Base-by-base conservation (phyloP, 164 flowering plant species). In the Nelumbo lutea region DNA sequence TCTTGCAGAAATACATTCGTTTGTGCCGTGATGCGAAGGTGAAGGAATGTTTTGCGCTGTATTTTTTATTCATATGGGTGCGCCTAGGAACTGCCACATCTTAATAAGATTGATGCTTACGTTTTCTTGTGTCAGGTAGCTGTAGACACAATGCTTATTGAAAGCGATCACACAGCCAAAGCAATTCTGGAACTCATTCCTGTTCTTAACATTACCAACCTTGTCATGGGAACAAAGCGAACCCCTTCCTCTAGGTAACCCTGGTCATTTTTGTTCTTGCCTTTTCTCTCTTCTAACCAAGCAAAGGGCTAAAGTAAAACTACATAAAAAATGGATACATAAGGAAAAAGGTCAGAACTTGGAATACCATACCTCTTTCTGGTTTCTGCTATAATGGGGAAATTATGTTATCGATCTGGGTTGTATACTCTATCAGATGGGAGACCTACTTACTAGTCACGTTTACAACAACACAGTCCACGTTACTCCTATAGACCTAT, bases 141-240 rank as follows among this genome's bases (percentile, higher is more conserved):
- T 1, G 97, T 85, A n/a, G 97, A 93, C 47, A 89, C 91, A 2
- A 74, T 90, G 81, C 89, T 93, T 2, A 74, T 93, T 1, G 92
- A 93, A 78, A 88, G 90, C 78, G 72, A 81, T 57, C 65, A 44
- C 53, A 73, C 83, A 42, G 74, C 82, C 40, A 90, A 89, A 79
- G 89, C 97, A 41, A 88, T 93, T 47, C 71, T 91, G 15, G 93
- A 90, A 38, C 89, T 93, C 5, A 85, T 90, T 64, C 82, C 88
- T 10, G 90, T 90, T 62, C 89, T 84, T 44, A 82, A 82, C 81
- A 85, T 93, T 65, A 82, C 87, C 58, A 75, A 68, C 44, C 88
- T 93, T 66, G 86, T 93, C 40, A 82, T 93, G 65, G 98, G 98
- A 64, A 79, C 86, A 3, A 86, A 83, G 70, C 77, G 76, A 6